These are phyloP conservation scores for Apophysomyces sp. DNA, from an alignment of 371 early-diverging fungal genomes.

Conservation along the genomic window DNA sequence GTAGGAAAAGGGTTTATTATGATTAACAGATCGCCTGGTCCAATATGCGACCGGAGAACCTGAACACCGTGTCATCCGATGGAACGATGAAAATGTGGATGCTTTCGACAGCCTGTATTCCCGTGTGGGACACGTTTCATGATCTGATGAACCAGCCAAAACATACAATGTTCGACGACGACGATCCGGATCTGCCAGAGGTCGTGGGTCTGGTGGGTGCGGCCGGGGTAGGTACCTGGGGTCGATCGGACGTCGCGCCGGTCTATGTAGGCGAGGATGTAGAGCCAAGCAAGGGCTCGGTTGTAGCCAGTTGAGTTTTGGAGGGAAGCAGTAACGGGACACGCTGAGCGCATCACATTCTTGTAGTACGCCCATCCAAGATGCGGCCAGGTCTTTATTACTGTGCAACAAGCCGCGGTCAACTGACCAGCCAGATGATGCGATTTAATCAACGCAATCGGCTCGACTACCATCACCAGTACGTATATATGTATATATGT, in stretches of 20 bases:
- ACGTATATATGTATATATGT: not conserved
- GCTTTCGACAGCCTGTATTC: conserved; percentile 17
- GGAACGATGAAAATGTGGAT: conserved; percentile 53
- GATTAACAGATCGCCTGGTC: conserved; percentile 56
- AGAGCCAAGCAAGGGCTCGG: conserved; percentile 23
- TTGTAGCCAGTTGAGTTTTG: conserved; percentile 23
- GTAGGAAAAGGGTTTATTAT: not conserved
- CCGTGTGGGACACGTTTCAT: conserved; percentile 25
- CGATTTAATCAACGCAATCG: conserved; percentile 20
- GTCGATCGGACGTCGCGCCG: conserved; percentile 14
- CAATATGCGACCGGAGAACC: conserved; percentile 57
- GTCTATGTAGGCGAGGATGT: conserved; percentile 25
- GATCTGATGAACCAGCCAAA: conserved; percentile 7
- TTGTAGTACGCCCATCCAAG: conserved; percentile 14
- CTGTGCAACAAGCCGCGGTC: conserved; percentile 29
- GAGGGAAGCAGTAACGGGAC: too few relatives aligned
- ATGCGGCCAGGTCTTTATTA: conserved; percentile 24
- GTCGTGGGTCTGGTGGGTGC: conserved; percentile 25
- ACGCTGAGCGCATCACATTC: too few relatives aligned
- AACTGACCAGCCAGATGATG: conserved; percentile 27
- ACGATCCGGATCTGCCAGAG: conserved; percentile 9
- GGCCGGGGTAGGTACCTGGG: conserved; percentile 37
- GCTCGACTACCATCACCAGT: conserved; percentile 17
- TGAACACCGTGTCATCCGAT: conserved; percentile 53
- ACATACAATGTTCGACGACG: conserved; percentile 8